These are phyloP conservation scores for Wickerhamiella cacticola DNA, from an alignment of 805 yeast species.

Conservation along the genomic window DNA sequence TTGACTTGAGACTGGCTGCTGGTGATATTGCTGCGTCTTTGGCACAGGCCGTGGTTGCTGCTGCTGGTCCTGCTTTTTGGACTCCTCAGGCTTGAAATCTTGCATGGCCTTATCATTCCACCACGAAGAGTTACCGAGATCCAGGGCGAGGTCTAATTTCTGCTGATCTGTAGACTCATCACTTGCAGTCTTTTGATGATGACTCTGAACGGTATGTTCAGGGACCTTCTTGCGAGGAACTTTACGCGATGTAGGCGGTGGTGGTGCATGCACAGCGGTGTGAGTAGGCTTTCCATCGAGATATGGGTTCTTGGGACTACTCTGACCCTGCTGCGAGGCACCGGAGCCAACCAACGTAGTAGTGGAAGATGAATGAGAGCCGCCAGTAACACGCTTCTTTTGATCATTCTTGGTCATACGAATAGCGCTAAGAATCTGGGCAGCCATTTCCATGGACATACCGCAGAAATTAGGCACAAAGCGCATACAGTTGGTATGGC, in stretches of 20 bases:
- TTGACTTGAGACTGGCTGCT: not conserved
- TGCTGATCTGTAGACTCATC: constrained; percentile 6
- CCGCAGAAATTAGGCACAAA: constrained; percentile 98
- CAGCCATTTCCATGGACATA: constrained; percentile 95
- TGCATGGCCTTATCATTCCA: constrained; percentile 4
- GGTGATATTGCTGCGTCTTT: not conserved
- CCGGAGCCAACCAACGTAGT: constrained; percentile 1
- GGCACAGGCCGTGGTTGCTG: too few species aligned
- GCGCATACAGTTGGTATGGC: constrained; percentile 86
- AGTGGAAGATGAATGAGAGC: constrained; percentile 3
- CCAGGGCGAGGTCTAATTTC: constrained; percentile 7
- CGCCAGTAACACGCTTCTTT: constrained; percentile 18
- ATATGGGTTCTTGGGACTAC: constrained; percentile 4
- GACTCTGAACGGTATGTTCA: not conserved
- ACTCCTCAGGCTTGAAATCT: not conserved
- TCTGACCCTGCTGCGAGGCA: not conserved
- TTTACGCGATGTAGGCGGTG: constrained; percentile 1
- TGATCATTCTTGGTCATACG: constrained; percentile 41
- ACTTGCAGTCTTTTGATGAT: constrained; percentile 6
- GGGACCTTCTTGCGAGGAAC: constrained; percentile 12
- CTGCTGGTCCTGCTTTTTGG: not conserved
- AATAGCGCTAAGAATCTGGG: constrained; percentile 72
- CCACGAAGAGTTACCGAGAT: constrained; percentile 7
- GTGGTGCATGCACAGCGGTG: not conserved
- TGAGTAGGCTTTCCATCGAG: constrained; percentile 10